Percentiles rank a stretch among this genome's conserved stretches.
Conservation (phyloP, 1,284 basidiomycete genomes). For the Moesziomyces antarcticus region DNA sequence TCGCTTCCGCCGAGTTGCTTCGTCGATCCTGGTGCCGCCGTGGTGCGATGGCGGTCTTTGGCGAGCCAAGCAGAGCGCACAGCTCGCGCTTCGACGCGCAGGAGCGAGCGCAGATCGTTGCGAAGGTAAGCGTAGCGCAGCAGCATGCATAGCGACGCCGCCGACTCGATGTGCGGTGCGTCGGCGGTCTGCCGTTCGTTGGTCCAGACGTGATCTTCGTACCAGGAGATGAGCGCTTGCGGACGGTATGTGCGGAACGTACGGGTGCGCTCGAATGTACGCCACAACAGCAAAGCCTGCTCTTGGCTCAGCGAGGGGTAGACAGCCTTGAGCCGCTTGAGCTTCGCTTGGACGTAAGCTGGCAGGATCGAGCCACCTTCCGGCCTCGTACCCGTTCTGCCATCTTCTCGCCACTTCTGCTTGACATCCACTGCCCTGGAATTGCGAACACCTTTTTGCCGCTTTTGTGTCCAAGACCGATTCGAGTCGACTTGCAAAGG, state of each 20-base stretch:
- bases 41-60: not conserved
- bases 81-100: conserved; percentile 22
- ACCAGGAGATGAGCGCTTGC: conserved; percentile 23
- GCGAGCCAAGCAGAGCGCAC: not conserved
- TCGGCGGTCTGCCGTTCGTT: conserved; percentile 21
- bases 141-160: conserved; percentile 18
- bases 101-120: conserved; percentile 26
- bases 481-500: too few species aligned
- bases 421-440: too few species aligned
- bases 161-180: conserved; percentile 12
- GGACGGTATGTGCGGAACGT: conserved; percentile 10
- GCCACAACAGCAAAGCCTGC: conserved; percentile 16
- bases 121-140: conserved; percentile 22
- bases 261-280: conserved; percentile 7
- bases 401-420: too few species aligned
- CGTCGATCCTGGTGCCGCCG: not conserved
- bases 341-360: too few species aligned
- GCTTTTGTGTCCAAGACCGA: too few species aligned
- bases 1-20: conserved; percentile 2
- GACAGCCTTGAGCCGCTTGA: not conserved
- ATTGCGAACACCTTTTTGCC: too few species aligned
- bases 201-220: conserved; percentile 37
- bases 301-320: conserved; percentile 15
- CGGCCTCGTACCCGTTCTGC: too few species aligned
- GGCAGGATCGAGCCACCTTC: too few species aligned